Percentiles rank a stretch among this genome's conserved stretches.
phyloP scores from a whole-genome alignment of 371 early-diverging fungal genomes.

The Rhizopus arrhizus region DNA sequence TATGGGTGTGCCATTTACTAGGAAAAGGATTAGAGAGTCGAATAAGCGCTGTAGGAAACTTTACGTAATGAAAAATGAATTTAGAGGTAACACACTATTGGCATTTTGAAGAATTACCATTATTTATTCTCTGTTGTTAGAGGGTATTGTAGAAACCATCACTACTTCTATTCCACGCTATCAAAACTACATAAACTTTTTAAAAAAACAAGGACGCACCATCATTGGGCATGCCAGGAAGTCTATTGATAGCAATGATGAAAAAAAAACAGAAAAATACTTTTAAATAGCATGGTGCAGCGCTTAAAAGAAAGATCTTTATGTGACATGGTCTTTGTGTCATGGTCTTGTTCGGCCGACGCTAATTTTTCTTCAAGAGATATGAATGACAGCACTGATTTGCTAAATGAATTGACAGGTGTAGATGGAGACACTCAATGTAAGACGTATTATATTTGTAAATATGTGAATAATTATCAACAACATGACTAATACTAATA shows the following conservation, averaged over 20 bases:
- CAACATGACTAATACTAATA: conserved; percentile 23
- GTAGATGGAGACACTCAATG: conserved; percentile 12
- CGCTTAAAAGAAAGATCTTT: conserved; percentile 25
- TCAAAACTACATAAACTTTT: conserved; percentile 22
- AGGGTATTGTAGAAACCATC: conserved; percentile 19
- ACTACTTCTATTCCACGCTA: conserved; percentile 20
- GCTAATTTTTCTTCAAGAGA: conserved; percentile 17
- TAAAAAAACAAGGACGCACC: conserved; percentile 22
- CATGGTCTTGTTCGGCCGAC: conserved; percentile 23
- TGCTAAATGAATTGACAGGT: conserved; percentile 23
- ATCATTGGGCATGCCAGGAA: conserved; percentile 22
- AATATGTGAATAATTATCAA: conserved; percentile 23
- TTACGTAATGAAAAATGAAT: conserved; percentile 25
- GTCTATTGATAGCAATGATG: conserved; percentile 10
- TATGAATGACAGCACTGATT: conserved; percentile 20
- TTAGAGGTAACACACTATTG: conserved; percentile 24
- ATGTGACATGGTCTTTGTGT: conserved; percentile 21
- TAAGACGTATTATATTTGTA: conserved; percentile 14
- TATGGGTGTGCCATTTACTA: conserved; percentile 19
- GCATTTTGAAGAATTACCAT: conserved; percentile 18
- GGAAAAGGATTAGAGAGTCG: conserved; percentile 22
- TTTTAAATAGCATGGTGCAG: conserved; percentile 22
- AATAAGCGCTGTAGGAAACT: conserved; percentile 19
- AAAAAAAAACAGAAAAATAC: conserved; percentile 13
- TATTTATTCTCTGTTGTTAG: conserved; percentile 25